These are phyloP conservation scores for Ilyonectria destructans DNA, from an alignment of 2,329 filamentous ascomycete species.

Conservation along the genomic window DNA sequence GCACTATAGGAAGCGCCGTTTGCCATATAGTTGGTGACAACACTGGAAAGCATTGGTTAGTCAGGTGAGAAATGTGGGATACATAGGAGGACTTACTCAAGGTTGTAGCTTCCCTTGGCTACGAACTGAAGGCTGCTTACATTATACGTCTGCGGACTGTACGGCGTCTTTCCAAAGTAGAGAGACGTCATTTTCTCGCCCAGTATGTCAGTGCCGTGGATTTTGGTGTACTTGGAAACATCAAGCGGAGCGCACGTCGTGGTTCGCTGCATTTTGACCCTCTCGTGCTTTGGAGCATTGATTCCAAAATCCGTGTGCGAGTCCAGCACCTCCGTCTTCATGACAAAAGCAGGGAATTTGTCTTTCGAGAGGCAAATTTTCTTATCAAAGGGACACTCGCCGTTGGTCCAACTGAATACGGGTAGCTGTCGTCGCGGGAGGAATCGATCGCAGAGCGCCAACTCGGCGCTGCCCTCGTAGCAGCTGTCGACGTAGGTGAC, in stretches of 20 bases:
- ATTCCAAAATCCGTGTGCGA: slow-evolving; percentile 30
- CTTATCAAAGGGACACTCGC: neutral
- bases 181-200: neutral
- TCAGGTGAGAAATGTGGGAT: neutral
- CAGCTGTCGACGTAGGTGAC: slow-evolving; percentile 22
- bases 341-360: neutral
- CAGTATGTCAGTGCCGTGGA: neutral
- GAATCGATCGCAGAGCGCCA: slow-evolving; percentile 14
- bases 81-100: neutral
- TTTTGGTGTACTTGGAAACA: slow-evolving; percentile 1
- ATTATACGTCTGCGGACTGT: neutral
- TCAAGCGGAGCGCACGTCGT: slow-evolving; percentile 14
- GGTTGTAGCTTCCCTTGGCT: neutral
- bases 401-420: slow-evolving; percentile 1
- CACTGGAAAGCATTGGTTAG: neutral
- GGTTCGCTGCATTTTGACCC: slow-evolving; percentile 18
- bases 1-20: neutral
- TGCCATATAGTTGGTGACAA: neutral
- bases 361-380: neutral
- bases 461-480: slow-evolving; percentile 14
- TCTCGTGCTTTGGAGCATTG: slow-evolving; percentile 7
- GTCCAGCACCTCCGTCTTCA: slow-evolving; percentile 10
- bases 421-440: slow-evolving; percentile 6
- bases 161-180: neutral
- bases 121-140: neutral